Evolutionary conservation across 106 monocot genomes (phyloP), one percentile per base, ranked within the genome.

Genomic region (Triglochin maritima): DNA sequence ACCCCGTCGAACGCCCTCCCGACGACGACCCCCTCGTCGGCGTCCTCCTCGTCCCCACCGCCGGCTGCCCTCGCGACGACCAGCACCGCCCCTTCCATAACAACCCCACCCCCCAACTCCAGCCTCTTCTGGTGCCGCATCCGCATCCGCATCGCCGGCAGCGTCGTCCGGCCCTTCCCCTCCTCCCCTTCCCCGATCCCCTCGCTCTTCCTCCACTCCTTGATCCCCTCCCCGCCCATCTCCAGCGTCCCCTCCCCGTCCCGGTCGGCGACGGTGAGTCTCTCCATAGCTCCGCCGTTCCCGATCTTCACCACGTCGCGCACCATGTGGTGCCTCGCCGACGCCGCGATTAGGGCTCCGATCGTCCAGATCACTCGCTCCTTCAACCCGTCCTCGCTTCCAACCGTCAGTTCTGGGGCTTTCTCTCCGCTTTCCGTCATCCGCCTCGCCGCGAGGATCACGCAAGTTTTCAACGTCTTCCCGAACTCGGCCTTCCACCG

Each of bases 341-440:
- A 71, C 43, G 61, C 60, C 8, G 71, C 60, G 8, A 71, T 71
- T n/a, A 71, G 60, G 5, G 61, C 62, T 10, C 71, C 71, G 51
- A 71, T 71, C 61, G 72, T 72, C 63, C 72, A 72, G 15, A 72
- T 56, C 52, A 72, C 72, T 7, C 63, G 51, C 72, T 72, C 72
- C 72, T 64, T 72, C 46, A 72, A 6, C 64, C 72, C 72, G 11
- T 52, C 64, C 55, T 45, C 72, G 4, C 10, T 29, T 29, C 29
- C 29, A 29, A 29, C 29, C 29, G 29, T 29, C 29, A 29, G 29
- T 29, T 29, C 29, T 29, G 29, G 29, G 42, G 9, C 43, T 9
- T 51, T 7, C 8, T 47, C 61, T 12, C n/a, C 17, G n/a, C 50
- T 61, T 2, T 3, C 17, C 51, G 16, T 64, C 42, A 72, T 47